phyloP scores from a whole-genome alignment of 1,284 basidiomycete species.

The Leccinum holopus region DNA sequence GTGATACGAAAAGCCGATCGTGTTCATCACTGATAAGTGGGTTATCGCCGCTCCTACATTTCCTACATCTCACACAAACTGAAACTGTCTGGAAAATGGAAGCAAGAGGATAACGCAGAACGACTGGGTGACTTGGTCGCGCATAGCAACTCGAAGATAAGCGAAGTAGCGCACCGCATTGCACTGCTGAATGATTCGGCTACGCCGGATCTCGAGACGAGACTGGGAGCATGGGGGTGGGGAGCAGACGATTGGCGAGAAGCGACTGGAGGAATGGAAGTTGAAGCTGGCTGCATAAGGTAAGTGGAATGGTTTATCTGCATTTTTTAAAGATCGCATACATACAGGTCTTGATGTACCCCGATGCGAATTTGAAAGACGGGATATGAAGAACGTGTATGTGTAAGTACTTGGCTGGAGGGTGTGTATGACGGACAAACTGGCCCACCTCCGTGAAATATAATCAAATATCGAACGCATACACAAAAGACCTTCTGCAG shows the following conservation, averaged over 20 bases:
- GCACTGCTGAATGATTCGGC: background rate
- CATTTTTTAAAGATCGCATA: background rate
- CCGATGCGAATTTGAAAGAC: background rate
- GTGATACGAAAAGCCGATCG: background rate
- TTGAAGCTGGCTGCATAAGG: background rate
- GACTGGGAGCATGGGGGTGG: background rate
- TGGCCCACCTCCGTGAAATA: background rate
- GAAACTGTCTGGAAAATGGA: constrained; percentile 3
- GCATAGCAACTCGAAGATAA: background rate
- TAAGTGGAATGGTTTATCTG: background rate
- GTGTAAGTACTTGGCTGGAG: background rate
- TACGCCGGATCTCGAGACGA: background rate
- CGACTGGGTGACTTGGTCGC: background rate
- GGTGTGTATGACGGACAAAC: background rate
- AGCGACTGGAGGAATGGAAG: constrained; percentile 14
- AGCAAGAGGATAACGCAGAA: constrained; percentile 1
- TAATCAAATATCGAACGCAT: background rate
- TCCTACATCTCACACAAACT: background rate
- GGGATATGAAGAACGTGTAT: background rate
- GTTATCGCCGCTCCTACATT: background rate
- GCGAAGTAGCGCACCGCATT: background rate
- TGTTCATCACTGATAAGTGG: background rate
- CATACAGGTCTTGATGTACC: background rate
- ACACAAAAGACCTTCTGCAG: background rate
- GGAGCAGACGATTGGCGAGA: background rate